Conservation (phyloP, 345 rosid genomes). For the Eucalyptus pumila region DNA sequence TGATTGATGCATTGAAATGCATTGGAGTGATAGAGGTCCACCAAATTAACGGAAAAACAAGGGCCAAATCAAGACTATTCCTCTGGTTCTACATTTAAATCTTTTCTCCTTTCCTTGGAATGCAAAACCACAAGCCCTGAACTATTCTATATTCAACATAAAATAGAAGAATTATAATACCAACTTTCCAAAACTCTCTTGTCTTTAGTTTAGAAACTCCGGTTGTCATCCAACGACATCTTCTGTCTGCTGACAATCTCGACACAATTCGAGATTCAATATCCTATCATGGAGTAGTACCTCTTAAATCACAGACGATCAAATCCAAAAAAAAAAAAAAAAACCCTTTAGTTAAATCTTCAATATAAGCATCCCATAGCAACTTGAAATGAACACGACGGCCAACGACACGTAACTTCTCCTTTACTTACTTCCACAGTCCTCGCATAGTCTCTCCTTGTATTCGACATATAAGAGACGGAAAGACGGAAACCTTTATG, state of each 20-base stretch:
- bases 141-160: not conserved
- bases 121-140: not conserved
- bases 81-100: not conserved
- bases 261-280: not conserved
- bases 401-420: not conserved
- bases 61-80: not conserved
- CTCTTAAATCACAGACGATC: not conserved
- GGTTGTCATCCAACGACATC: not conserved
- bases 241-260: not conserved
- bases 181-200: not conserved
- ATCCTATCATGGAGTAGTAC: not conserved
- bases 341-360: not conserved
- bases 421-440: not conserved
- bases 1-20: not conserved
- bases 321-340: not conserved
- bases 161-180: not conserved
- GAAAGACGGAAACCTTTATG: not conserved
- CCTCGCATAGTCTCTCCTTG: not conserved
- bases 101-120: not conserved
- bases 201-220: not conserved
- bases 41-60: not conserved
- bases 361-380: not conserved
- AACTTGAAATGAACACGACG: not conserved
- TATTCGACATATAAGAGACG: not conserved
- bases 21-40: not conserved